Evolutionary conservation across 805 yeast species (phyloP).

Genomic region (Ogataea parapolymorpha): DNA sequence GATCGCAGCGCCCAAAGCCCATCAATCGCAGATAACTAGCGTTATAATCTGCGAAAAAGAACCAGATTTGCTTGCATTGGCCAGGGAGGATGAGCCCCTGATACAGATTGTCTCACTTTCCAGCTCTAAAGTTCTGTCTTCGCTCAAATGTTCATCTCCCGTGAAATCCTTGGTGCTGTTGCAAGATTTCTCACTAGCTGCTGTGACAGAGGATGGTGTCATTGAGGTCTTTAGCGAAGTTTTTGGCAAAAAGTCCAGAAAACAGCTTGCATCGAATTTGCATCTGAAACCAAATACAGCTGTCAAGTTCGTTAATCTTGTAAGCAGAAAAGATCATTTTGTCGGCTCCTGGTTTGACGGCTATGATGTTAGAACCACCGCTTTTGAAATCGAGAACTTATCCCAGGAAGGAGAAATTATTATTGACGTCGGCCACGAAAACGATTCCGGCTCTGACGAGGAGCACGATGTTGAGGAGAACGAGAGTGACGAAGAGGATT

Average conservation of each 20-base stretch:
- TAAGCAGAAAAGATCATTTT: slow-evolving; percentile 4
- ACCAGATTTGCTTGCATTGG: slow-evolving; percentile 35
- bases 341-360: slow-evolving; percentile 30
- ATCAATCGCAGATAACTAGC: slow-evolving; percentile 32
- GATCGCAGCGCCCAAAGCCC: slow-evolving; percentile 33
- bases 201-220: slow-evolving; percentile 20
- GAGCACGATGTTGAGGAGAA: slow-evolving; percentile 14
- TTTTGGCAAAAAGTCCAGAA: slow-evolving; percentile 19
- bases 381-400: slow-evolving; percentile 34
- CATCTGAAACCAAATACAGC: slow-evolving; percentile 17
- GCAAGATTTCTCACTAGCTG: slow-evolving; percentile 32
- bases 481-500: slow-evolving; percentile 1
- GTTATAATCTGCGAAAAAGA: slow-evolving; percentile 33
- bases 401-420: slow-evolving; percentile 23
- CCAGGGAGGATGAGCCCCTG: slow-evolving; percentile 29
- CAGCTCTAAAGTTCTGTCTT: slow-evolving; percentile 28
- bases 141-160: slow-evolving; percentile 34
- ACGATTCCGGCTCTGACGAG: slow-evolving; percentile 8
- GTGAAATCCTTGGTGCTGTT: slow-evolving; percentile 30
- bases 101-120: slow-evolving; percentile 35
- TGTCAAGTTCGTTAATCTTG: slow-evolving; percentile 15
- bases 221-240: slow-evolving; percentile 28
- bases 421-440: slow-evolving; percentile 17
- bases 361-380: slow-evolving; percentile 22
- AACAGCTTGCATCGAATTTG: slow-evolving; percentile 16